A percentile compares a stretch with the other conserved stretches of the same genome.
These are phyloP conservation scores for Nematodospora anomalae DNA, from an alignment of 1,139 yeast genomes.

Conservation along the genomic window DNA sequence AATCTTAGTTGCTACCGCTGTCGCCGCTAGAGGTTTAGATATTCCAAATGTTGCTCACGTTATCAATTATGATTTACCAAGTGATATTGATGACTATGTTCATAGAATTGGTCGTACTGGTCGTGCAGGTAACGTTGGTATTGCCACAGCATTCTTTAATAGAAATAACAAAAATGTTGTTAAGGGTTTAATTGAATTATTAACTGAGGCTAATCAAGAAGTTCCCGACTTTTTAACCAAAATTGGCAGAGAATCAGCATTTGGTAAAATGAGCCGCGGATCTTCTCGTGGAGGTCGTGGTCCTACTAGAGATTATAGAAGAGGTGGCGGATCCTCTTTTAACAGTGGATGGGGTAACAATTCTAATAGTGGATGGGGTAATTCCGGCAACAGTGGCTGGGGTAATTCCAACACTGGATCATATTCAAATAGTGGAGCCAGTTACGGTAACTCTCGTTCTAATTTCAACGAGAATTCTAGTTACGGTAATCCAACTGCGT, in stretches of 20 bases:
- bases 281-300: constrained; percentile 50
- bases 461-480: constrained; percentile 22
- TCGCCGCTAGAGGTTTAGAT: constrained; percentile 99
- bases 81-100: constrained; percentile 96
- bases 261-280: constrained; percentile 52
- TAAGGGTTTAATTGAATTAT: constrained; percentile 83
- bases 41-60: constrained; percentile 98
- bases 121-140: constrained; percentile 99
- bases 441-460: constrained; percentile 16
- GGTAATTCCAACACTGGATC: constrained; percentile 9
- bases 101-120: constrained; percentile 99
- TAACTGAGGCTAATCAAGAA: constrained; percentile 96
- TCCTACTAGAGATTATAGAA: constrained; percentile 61
- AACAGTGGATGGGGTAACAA: constrained; percentile 25
- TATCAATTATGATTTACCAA: constrained; percentile 93
- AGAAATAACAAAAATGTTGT: constrained; percentile 89
- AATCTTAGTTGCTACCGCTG: constrained; percentile 95
- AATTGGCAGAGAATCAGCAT: constrained; percentile 75
- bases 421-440: constrained; percentile 16
- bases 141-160: constrained; percentile 97
- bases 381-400: constrained; percentile 14
- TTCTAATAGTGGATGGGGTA: constrained; percentile 28
- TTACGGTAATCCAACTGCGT: constrained; percentile 37
- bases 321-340: constrained; percentile 32
- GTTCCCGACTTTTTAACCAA: constrained; percentile 84